Evolutionary conservation across 169 alveolate species (phyloP).

Genomic region (Perkinsus marinus): DNA sequence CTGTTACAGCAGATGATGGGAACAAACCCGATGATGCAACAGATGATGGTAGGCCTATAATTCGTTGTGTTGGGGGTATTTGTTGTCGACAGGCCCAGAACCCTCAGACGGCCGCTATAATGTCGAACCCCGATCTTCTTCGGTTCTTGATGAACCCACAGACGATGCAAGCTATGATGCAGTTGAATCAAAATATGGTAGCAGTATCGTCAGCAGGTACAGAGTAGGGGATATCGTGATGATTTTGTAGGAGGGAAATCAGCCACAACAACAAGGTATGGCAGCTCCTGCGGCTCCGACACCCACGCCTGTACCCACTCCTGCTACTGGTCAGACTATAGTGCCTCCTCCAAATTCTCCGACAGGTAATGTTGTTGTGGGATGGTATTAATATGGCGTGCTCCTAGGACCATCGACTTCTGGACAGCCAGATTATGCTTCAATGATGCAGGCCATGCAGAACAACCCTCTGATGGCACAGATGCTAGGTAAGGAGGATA

Average conservation of each 20-base stretch:
- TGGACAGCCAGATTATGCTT: not conserved
- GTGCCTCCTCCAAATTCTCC: not conserved
- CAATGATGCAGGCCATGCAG: not conserved
- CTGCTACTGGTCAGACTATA: not conserved
- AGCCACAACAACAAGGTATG: not conserved
- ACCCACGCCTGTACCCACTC: no score
- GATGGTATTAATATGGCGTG: not conserved
- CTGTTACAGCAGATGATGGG: conserved; percentile 50
- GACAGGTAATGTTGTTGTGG: not conserved
- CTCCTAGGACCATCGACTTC: not conserved
- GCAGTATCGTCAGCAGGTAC: not conserved
- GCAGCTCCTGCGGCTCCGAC: not conserved
- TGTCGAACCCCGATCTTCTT: conserved; percentile 14
- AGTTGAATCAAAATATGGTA: conserved; percentile 12
- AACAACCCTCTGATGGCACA: not conserved
- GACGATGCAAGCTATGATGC: conserved; percentile 28
- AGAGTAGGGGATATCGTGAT: not conserved
- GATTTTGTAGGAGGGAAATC: not conserved
- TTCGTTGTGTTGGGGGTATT: not conserved
- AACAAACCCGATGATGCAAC: conserved; percentile 62
- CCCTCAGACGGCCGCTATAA: conserved; percentile 15
- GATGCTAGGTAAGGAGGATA: not conserved
- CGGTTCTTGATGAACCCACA: conserved; percentile 32
- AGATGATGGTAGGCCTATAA: conserved; percentile 28
- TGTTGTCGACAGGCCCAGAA: not conserved